Conservation (phyloP, 345 rosid genomes). For the Barbarea vulgaris region DNA sequence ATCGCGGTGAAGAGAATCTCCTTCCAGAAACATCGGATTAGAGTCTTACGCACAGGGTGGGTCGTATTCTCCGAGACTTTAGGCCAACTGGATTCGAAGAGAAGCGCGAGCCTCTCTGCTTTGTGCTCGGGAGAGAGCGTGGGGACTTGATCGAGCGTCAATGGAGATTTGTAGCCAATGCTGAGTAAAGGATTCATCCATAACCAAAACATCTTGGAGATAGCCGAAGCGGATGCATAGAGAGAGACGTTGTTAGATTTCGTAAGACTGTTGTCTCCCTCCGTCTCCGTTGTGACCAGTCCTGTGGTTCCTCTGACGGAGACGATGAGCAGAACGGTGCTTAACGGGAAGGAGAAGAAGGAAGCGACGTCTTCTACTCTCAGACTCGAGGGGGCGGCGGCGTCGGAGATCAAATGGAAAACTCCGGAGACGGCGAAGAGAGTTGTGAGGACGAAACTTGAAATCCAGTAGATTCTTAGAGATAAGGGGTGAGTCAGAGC, state of each 20-base stretch:
- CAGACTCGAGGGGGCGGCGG: constrained; percentile 35
- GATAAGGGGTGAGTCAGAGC: constrained; percentile 60
- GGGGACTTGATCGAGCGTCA: constrained; percentile 71
- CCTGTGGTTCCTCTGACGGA: constrained; percentile 75
- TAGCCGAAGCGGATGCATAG: constrained; percentile 70
- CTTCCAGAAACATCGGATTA: constrained; percentile 76
- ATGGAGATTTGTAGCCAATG: constrained; percentile 80
- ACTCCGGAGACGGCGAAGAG: constrained; percentile 59
- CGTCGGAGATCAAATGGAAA: constrained; percentile 45
- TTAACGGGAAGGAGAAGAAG: constrained; percentile 53
- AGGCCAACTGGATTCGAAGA: constrained; percentile 75
- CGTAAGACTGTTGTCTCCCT: constrained; percentile 21
- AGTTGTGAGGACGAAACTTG: constrained; percentile 48
- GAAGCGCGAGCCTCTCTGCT: constrained; percentile 72
- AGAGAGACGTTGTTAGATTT: constrained; percentile 52
- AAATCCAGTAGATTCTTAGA: constrained; percentile 74
- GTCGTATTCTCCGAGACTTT: constrained; percentile 59
- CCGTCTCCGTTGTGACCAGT: constrained; percentile 40
- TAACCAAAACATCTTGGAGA: constrained; percentile 77
- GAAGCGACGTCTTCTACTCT: constrained; percentile 59
- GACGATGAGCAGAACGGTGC: constrained; percentile 53
- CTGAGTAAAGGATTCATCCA: constrained; percentile 89
- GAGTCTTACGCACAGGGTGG: constrained; percentile 70
- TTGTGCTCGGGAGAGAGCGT: constrained; percentile 74
- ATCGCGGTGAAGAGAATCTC: constrained; percentile 74